Conservation (phyloP, 306 rosid species). For the Quercus aquifolioides region DNA sequence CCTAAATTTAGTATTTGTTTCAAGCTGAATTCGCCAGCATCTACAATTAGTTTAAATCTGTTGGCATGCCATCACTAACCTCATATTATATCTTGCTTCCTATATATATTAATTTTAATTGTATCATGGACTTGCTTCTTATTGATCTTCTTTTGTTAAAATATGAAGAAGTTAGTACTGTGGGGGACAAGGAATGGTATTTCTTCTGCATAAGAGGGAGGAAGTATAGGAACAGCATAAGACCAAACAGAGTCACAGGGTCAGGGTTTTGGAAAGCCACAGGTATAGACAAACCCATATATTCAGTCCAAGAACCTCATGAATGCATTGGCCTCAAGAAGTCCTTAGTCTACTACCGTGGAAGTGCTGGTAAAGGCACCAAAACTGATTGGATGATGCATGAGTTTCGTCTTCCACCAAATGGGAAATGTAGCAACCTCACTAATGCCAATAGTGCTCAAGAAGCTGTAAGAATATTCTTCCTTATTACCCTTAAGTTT, state of each 20-base stretch:
- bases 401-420: conserved; percentile 89
- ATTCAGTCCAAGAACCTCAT: conserved; percentile 35
- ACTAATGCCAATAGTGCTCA: conserved; percentile 25
- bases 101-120: neutral
- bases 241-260: conserved; percentile 73
- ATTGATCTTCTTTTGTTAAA: neutral
- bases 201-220: conserved; percentile 84
- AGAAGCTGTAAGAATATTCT: conserved; percentile 65
- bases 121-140: neutral
- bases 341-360: conserved; percentile 82
- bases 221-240: conserved; percentile 74
- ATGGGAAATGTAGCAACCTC: neutral
- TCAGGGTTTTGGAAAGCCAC: conserved; percentile 93
- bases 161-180: conserved; percentile 37
- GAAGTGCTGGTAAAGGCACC: conserved; percentile 90
- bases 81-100: neutral
- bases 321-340: conserved; percentile 81
- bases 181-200: conserved; percentile 63
- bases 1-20: no score
- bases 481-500: neutral
- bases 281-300: conserved; percentile 71
- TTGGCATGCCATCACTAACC: neutral
- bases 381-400: conserved; percentile 99
- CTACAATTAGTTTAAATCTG: neutral
- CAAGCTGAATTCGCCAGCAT: no score